Percentiles rank a stretch among this genome's conserved stretches.
Conservation (phyloP, 179 eudicot genomes). For the Silene noctiflora region DNA sequence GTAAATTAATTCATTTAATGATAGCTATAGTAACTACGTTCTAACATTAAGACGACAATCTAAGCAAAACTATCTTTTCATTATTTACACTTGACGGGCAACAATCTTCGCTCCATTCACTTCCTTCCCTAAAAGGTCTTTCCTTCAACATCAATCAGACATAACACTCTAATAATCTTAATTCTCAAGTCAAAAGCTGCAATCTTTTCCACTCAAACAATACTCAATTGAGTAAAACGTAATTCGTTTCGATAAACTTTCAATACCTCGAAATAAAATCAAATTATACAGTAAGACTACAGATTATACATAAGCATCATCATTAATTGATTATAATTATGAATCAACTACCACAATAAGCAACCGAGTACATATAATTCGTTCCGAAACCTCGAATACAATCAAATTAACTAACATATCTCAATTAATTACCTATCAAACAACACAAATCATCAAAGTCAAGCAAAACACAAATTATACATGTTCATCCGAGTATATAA, state of each 20-base stretch:
- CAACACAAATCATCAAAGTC: neutral
- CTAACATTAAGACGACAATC: neutral
- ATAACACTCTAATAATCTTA: neutral
- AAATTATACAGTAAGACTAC: no score
- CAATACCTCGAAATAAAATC: neutral
- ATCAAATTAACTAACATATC: neutral
- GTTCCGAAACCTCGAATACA: neutral
- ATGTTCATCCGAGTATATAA: neutral
- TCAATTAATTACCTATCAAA: neutral
- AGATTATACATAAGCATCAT: neutral
- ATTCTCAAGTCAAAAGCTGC: slow-evolving; percentile 3
- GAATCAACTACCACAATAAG: neutral
- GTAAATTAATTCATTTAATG: neutral
- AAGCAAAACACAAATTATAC: neutral
- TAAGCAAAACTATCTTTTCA: neutral
- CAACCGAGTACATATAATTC: neutral
- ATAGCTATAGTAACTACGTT: no score
- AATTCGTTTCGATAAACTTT: neutral
- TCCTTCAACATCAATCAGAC: neutral
- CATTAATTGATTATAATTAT: no score
- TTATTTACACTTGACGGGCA: neutral
- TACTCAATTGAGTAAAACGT: neutral
- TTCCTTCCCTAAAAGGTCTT: neutral
- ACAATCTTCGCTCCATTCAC: neutral
- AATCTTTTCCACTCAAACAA: neutral